Evolutionary conservation across 2,329 filamentous ascomycete species (phyloP), one percentile per base, ranked within the genome.

Genomic region (Pseudogymnoascus sp.): DNA sequence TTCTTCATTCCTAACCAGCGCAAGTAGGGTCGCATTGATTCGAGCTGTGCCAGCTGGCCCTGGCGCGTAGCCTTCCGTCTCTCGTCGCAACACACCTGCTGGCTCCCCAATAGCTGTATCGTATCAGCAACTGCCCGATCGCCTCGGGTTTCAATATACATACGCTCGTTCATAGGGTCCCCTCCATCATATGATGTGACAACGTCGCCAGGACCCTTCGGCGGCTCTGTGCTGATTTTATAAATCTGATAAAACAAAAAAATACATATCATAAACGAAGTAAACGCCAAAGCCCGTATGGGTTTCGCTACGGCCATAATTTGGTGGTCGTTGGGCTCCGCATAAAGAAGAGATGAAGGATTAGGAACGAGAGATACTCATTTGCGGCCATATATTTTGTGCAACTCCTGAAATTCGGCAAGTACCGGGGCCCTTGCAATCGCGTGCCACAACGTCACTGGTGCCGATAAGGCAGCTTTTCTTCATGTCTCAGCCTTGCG

Each of bases 1-100:
- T 78, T 99, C 94, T 71, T 90, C 86, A 71, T 99, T 99, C 64
- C 94, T 87, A 61, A 99, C 94, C 37, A 99, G 83, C 20, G 91
- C 89, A 66, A 99, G 82, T 62, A 99, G 81, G 3, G 94, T 97
- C 62, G 94, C 94, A 74, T 96, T 94, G 74, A 96, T 94, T 71
- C 94, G 90, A 66, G 88, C 86, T 59, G 88, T 89, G 64, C 91
- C 83, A 59, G 82, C 78, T 70, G 88, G 87, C 70, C 91, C 83
- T 59, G 89, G 85, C 59, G 84, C 84, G 75, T 97, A 97, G 70
- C 88, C 87, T 67, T 89, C 80, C 60, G 86, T 86, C 35, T 87
- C 84, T 73, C 90, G 85, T 70, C 82, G 85, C 66, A 97, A 78
- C 12, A 83, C 78, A 59, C 90, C 92, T 65, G 87, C 83, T 20